Evolutionary conservation across 176 grass and related monocot species (phyloP), one percentile per base, ranked within the genome.

Genomic region (Saccharum officinarum): DNA sequence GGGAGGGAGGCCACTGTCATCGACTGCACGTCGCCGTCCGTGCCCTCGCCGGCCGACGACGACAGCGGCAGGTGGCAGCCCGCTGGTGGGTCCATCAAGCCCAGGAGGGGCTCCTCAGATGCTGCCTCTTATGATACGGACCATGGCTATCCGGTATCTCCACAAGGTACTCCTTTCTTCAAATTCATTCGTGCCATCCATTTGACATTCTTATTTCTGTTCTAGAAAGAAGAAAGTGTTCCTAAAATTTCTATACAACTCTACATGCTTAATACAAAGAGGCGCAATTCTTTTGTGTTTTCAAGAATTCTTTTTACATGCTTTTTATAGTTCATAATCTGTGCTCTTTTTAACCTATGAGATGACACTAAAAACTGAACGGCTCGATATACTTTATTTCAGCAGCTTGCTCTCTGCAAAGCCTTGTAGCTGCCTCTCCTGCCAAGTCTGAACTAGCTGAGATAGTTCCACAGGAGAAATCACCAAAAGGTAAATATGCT

Each of bases 1-100:
- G 86, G 77, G 71, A 41, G 22, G 3, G 90, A 91, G 28, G 88
- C 52, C 71, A 87, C 86, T 6, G 81, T 87, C 47, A 87, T 84
- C 30, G 86, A 88, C 46, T 90, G 86, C 85, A 77, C 86, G 26
- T 80, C 88, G 45, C 87, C 79, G 60, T 86, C 88, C 11, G 72
- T 84, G 67, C 60, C 74, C 46, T 88, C 81, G 47, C 30, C 77
- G 31, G 84, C 54, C 8, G 87, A 92, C 33, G 79, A 92, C 38
- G 76, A 82, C 40, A 55, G 52, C 40, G 39, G 26, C 16, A 84
- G 64, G 50, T 85, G 85, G 76, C 85, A 25, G 50, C 77, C 80
- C 2, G 65, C 54, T 17, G 89, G 82, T 22, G 89, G 84, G 7
- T 75, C 82, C 31, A 88, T 84, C 62, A 75, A 83, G 67, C 85